phyloP scores from a whole-genome alignment of 345 rosid species.

The Sisymbrium irio region DNA sequence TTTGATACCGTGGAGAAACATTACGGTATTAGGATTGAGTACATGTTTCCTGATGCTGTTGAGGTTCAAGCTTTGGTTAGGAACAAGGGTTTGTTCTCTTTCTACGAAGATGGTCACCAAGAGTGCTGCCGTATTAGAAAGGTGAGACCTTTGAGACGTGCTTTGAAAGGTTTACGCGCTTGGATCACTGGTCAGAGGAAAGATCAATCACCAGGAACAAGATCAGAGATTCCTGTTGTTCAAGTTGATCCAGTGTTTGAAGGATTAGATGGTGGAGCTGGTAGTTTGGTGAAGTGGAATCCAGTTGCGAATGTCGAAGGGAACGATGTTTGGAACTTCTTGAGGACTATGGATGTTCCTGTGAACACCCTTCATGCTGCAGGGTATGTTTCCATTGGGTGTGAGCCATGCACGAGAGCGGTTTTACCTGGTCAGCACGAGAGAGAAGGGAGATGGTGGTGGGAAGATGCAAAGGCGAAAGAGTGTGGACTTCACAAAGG shows the following conservation, averaged over 20 bases:
- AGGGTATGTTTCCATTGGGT: conserved; percentile 90
- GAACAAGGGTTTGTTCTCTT: conserved; percentile 92
- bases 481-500: conserved; percentile 99
- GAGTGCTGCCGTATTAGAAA: conserved; percentile 98
- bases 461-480: conserved; percentile 98
- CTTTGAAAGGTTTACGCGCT: conserved; percentile 82
- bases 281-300: conserved; percentile 97
- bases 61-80: conserved; percentile 93
- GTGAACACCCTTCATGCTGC: conserved; percentile 68
- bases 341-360: conserved; percentile 81
- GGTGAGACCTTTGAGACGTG: conserved; percentile 91
- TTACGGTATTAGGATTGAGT: conserved; percentile 74
- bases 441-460: conserved; percentile 99
- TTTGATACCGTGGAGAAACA: conserved; percentile 81
- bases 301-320: conserved; percentile 78
- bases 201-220: conserved; percentile 85
- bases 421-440: conserved; percentile 97
- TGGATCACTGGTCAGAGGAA: conserved; percentile 98
- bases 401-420: conserved; percentile 96
- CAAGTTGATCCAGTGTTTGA: conserved; percentile 95
- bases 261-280: conserved; percentile 82
- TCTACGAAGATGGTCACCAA: conserved; percentile 97
- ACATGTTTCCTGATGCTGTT: conserved; percentile 95
- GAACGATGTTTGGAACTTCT: conserved; percentile 73
- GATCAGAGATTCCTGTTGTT: conserved; percentile 81